A percentile compares a stretch with the other conserved stretches of the same genome.
Conservation (phyloP, 176 grass and related monocot genomes). For the Oryza coarctata region DNA sequence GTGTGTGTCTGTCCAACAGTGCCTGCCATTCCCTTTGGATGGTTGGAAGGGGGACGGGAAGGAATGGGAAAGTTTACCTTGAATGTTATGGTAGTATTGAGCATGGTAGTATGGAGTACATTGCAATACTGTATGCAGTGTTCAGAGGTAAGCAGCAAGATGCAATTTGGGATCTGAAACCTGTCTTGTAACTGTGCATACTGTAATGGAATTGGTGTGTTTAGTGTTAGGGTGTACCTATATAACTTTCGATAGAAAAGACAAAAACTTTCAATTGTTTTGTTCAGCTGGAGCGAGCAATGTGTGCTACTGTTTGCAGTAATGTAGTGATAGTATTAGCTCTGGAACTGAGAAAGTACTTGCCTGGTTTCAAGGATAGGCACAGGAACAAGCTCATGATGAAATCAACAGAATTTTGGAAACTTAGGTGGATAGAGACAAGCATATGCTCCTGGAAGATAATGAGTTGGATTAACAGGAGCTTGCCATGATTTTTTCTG, state of each 20-base stretch:
- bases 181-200: not conserved
- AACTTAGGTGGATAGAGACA: not conserved
- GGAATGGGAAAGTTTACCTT: not conserved
- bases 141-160: not conserved
- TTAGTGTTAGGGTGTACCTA: too few species aligned
- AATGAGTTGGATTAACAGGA: not conserved
- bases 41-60: constrained; percentile 29
- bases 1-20: not conserved
- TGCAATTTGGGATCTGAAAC: not conserved
- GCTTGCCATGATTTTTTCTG: constrained; percentile 1
- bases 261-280: too few species aligned
- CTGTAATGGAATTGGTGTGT: not conserved
- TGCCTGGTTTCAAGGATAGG: not conserved
- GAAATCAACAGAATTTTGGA: not conserved
- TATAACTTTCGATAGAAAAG: too few species aligned
- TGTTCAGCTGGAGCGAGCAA: not conserved
- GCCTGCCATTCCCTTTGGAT: constrained; percentile 27
- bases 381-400: not conserved
- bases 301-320: not conserved
- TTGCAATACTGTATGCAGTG: not conserved
- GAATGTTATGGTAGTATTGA: not conserved
- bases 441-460: not conserved
- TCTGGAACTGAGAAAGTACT: not conserved
- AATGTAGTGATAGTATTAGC: not conserved
- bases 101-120: constrained; percentile 12